Evolutionary conservation across 768 basidiomycete genomes (phyloP), one percentile per base, ranked within the genome.

Genomic region (Hypholoma sublateritium): DNA sequence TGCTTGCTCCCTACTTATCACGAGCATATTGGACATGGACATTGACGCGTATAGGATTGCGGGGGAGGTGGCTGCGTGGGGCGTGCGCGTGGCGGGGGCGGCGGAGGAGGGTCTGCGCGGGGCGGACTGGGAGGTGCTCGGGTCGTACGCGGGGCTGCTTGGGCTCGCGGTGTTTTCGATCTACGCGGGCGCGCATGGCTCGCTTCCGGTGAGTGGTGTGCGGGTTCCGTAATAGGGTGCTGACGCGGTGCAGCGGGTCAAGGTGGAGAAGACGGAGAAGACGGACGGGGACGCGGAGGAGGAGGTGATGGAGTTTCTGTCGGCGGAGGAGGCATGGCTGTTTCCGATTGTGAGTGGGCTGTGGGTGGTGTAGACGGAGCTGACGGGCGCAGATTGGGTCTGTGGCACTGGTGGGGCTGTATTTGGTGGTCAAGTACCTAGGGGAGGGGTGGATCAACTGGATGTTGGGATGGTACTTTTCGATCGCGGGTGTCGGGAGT

Each of bases 371-470:
- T n/a, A 28, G 11, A 16, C 24, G 11, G 14, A 7, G 24, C 41
- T 53, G 28, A 53, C 24, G 11, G 25, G 24, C 11, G 36, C 60
- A 91, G 88, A 72, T 88, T 57, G 93, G 90, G 4, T 92, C 91
- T 1, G 77, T 76, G 5, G 80, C 80, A 32, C 75, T 96, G 28
- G 74, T 91, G 60, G 82, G 86, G 4, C 68, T 94, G 59, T 95
- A 89, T 64, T 59, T 81, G 53, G 69, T 89, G 24, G 78, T 96
- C 55, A 88, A 84, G 65, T 93, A 87, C 68, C 72, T 89, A 51
- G 91, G 92, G 32, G 84, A 81, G 62, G 84, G 85, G 56, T 91
- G 91, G 87, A 84, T 96, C 55, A 95, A 95, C 71, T 82, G 81
- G 79, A 62, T 94, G 5, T 74, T 96, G 21, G 87, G 81, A 5